Base-by-base conservation (phyloP, 2,329 filamentous ascomycete genomes). In the Beauveria asiatica region DNA sequence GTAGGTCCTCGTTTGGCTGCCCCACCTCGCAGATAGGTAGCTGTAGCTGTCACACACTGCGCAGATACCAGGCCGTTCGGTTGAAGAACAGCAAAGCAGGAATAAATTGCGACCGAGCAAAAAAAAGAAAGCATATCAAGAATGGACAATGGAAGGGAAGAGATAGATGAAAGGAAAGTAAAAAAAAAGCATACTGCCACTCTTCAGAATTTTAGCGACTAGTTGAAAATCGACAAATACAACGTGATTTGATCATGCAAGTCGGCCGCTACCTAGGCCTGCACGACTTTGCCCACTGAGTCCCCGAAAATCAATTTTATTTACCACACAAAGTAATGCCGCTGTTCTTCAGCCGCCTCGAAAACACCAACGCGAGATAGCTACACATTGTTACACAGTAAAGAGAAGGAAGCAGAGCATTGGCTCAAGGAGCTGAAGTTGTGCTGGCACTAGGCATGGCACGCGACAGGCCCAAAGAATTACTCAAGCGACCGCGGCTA, bases 401-500 rank as follows among this genome's bases (percentile, higher is more conserved):
- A 39, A 21, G 10, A 55, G 54, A 42, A 30, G 3, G 37, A 21
- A 23, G 13, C 9, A 44, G 16, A 46, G 42, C 13, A 37, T 11
- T 37, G 17, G 46, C 4, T 51, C 5, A 33, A 23, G 27, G 25
- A 19, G 48, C 23, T 39, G 27, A 10, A 37, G 7, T 23, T 41
- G 27, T 17, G 33, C 11, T 33, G 17, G 57, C 17, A 23, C 57
- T 48, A 27, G 46, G 39, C 25, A 59, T 45, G 13, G 49, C 57
- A 27, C 57, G 57, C 39, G 57, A 30, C 49, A 74, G 46, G n/a
- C 70, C 70, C 27, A 67, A 66, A 19, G 72, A 67, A 62, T 73
- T 68, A 63, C 70, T 76, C 66, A 80, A 80, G 60, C 78, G 78
- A 67, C 83, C 76, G 61, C 73, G 77, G 59, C 76, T 79, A 58